phyloP scores from a whole-genome alignment of 768 basidiomycete genomes.

The Crucibulum laeve region DNA sequence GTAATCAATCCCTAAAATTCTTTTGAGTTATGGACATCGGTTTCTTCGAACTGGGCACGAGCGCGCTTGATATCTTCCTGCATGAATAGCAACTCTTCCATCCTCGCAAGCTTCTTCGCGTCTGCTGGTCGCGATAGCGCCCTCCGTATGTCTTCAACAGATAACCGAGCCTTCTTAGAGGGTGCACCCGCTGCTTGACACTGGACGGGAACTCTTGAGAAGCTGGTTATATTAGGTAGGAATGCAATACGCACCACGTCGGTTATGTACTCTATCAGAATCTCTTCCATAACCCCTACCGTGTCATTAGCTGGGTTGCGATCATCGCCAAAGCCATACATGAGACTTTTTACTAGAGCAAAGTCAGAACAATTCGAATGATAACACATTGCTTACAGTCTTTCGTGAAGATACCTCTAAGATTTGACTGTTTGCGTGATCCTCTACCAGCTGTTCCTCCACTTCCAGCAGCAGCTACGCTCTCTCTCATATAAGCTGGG shows the following conservation, averaged over 20 bases:
- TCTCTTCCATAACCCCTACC: conserved; percentile 91
- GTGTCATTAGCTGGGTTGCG: conserved; percentile 84
- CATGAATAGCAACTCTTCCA: conserved; percentile 92
- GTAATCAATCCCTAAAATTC: conserved; percentile 28
- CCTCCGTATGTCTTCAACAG: conserved; percentile 81
- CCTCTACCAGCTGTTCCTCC: conserved; percentile 41
- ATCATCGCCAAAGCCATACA: conserved; percentile 95
- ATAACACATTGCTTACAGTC: conserved; percentile 51
- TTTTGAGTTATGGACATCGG: conserved; percentile 36
- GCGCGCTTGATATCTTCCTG: conserved; percentile 92
- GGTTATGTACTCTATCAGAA: conserved; percentile 84
- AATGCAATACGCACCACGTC: conserved; percentile 65
- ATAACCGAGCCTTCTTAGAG: conserved; percentile 67
- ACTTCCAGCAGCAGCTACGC: conserved; percentile 31
- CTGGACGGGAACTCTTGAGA: conserved; percentile 29
- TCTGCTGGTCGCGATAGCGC: conserved; percentile 82
- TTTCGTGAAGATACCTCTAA: conserved; percentile 76
- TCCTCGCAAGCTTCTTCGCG: conserved; percentile 85
- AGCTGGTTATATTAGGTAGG: conserved; percentile 4
- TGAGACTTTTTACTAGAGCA: conserved; percentile 67
- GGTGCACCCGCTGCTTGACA: conserved; percentile 71
- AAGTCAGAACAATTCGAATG: conserved; percentile 5
- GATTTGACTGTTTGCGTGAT: conserved; percentile 58
- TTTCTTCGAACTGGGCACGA: conserved; percentile 66
- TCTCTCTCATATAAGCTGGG: conserved; percentile 49